Conservation (phyloP, 2,329 filamentous ascomycete genomes). For the Emmonsiellopsis sp. region DNA sequence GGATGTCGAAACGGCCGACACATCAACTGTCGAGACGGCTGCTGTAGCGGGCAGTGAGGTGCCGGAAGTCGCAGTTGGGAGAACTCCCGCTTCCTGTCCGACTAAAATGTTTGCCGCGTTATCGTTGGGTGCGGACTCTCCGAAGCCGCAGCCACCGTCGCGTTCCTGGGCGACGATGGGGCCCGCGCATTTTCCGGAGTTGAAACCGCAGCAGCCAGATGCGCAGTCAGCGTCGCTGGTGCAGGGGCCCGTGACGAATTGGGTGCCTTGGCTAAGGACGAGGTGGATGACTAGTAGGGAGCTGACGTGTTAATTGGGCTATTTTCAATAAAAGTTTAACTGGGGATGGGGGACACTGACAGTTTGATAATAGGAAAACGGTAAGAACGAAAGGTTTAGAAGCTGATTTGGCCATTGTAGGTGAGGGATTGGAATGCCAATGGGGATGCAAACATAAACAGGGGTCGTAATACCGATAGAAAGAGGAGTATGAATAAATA, state of each 20-base stretch:
- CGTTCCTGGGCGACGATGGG: conserved; percentile 24
- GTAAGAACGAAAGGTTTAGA: neutral
- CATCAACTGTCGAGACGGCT: too few relatives aligned
- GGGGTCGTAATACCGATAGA: neutral
- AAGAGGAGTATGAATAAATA: neutral
- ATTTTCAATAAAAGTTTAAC: neutral
- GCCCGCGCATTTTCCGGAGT: conserved; percentile 25
- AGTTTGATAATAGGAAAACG: conserved; percentile 4
- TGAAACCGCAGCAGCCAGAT: conserved; percentile 24
- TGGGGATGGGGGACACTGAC: neutral
- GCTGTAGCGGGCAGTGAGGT: too few relatives aligned
- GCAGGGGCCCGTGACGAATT: conserved; percentile 32
- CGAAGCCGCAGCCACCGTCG: conserved; percentile 28
- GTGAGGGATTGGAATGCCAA: neutral
- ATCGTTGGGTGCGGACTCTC: conserved; percentile 9
- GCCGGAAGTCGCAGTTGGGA: too few relatives aligned
- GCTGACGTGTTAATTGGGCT: neutral
- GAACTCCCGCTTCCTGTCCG: too few relatives aligned
- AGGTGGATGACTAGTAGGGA: neutral
- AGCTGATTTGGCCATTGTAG: neutral
- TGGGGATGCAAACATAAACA: neutral
- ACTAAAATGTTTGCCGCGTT: too few relatives aligned
- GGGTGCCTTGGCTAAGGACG: conserved; percentile 14
- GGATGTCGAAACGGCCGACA: too few relatives aligned
- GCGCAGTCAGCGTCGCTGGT: conserved; percentile 29